Percentiles rank a stretch among this genome's conserved stretches.
Conservation (phyloP, 257 asterid species). For the Nicotiana attenuata region DNA sequence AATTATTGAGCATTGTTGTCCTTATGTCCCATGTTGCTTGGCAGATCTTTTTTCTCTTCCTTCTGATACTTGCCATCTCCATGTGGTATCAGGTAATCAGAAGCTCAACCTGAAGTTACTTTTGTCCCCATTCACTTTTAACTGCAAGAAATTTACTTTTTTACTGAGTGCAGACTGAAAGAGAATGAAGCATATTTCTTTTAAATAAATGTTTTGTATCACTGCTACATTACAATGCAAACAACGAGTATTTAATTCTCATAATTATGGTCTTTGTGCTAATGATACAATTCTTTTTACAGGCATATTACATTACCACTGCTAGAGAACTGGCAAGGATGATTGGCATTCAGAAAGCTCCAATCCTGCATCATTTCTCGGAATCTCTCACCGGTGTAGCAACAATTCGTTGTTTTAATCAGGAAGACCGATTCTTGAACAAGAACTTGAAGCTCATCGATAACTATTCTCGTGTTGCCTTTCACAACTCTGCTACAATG, state of each 20-base stretch:
- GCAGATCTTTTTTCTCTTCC: slow-evolving; percentile 64
- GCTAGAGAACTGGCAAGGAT: slow-evolving; percentile 85
- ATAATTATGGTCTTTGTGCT: neutral
- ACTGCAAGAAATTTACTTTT: neutral
- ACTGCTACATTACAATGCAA: neutral
- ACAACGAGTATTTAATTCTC: neutral
- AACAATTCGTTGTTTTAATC: slow-evolving; percentile 65
- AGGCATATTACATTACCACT: slow-evolving; percentile 63
- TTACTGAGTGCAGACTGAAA: neutral
- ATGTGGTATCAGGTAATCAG: slow-evolving; percentile 67
- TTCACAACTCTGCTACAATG: slow-evolving; percentile 70
- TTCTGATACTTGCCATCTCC: slow-evolving; percentile 52
- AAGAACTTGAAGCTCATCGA: slow-evolving; percentile 45
- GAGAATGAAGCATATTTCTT: neutral
- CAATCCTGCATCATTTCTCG: slow-evolving; percentile 76
- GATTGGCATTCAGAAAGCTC: slow-evolving; percentile 72
- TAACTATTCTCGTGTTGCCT: slow-evolving; percentile 67
- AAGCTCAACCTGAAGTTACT: neutral
- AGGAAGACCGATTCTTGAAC: slow-evolving; percentile 49
- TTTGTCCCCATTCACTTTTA: neutral
- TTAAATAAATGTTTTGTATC: neutral
- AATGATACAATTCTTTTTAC: slow-evolving; percentile 14
- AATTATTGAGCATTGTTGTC: slow-evolving; percentile 61
- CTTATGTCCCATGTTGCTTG: slow-evolving; percentile 77
- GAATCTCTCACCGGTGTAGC: slow-evolving; percentile 71